Evolutionary conservation across 192 early-diverging fungal species (phyloP).

Genomic region (Obelidium mucronatum): DNA sequence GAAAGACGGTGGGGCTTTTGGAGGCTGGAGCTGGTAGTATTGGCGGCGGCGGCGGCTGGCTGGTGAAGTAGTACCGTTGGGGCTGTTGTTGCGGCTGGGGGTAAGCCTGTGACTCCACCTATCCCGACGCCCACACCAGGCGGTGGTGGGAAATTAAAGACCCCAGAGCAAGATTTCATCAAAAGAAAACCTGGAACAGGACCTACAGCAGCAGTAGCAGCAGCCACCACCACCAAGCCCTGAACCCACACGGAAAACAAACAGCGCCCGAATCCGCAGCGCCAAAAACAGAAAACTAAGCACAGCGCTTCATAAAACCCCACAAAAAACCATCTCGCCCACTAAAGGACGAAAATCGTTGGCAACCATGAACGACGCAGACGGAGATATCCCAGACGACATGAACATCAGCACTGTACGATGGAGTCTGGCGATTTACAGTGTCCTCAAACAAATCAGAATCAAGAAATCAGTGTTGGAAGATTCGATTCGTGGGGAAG

Average conservation of each 20-base stretch:
- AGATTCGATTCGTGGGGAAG: background rate
- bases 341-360: background rate
- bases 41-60: background rate
- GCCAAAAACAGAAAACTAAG: background rate
- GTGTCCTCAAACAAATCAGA: slow-evolving; percentile 8
- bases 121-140: too few species aligned
- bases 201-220: too few species aligned
- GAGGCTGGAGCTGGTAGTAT: background rate
- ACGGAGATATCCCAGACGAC: slow-evolving; percentile 8
- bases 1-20: background rate
- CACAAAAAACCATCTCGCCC: background rate
- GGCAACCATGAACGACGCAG: background rate
- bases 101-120: too few species aligned
- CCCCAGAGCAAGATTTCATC: too few species aligned
- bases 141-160: too few species aligned
- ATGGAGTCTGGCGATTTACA: slow-evolving; percentile 13
- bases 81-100: background rate
- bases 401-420: background rate
- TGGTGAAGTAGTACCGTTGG: background rate
- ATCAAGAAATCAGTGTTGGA: slow-evolving; percentile 13
- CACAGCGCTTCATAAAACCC: background rate
- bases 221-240: background rate
- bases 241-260: background rate
- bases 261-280: background rate
- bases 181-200: too few species aligned